These are phyloP conservation scores for Casuarina cunninghamiana DNA, from an alignment of 306 rosid genomes.

Conservation along the genomic window DNA sequence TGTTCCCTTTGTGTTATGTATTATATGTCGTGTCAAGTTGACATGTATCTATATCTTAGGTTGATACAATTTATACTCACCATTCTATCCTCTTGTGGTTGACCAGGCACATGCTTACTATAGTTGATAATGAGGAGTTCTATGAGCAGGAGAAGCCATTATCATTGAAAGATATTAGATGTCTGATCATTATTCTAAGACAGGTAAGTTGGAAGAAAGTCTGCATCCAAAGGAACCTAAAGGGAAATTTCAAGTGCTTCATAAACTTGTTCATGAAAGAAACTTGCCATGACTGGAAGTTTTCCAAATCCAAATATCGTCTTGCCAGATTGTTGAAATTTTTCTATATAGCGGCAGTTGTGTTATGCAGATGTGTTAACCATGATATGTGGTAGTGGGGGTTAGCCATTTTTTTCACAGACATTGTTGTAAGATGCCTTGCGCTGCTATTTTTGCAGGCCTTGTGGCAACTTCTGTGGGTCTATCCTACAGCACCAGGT, in stretches of 20 bases:
- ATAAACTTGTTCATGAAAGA: background rate
- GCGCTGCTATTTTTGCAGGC: conserved; percentile 61
- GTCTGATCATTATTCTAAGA: conserved; percentile 76
- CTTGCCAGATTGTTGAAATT: background rate
- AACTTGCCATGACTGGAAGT: background rate
- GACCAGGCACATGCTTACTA: conserved; percentile 89
- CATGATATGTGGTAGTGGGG: background rate
- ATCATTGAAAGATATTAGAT: conserved; percentile 75
- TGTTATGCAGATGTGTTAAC: background rate
- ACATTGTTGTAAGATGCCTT: background rate
- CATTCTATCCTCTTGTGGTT: conserved; percentile 26
- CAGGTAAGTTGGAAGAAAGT: conserved; percentile 59
- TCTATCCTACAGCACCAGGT: conserved; percentile 59
- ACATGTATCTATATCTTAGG: conserved; percentile 23
- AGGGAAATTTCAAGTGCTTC: background rate
- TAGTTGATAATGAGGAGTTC: conserved; percentile 93
- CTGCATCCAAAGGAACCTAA: background rate
- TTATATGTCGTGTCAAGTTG: conserved; percentile 14
- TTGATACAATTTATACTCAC: conserved; percentile 26
- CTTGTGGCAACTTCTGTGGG: conserved; percentile 96
- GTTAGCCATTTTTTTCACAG: background rate
- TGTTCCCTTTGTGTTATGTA: background rate
- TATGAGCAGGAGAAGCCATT: conserved; percentile 98
- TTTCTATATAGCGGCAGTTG: background rate
- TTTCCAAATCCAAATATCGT: background rate